phyloP scores from a whole-genome alignment of 2,329 filamentous ascomycete species.

The Biscogniauxia mediterranea region DNA sequence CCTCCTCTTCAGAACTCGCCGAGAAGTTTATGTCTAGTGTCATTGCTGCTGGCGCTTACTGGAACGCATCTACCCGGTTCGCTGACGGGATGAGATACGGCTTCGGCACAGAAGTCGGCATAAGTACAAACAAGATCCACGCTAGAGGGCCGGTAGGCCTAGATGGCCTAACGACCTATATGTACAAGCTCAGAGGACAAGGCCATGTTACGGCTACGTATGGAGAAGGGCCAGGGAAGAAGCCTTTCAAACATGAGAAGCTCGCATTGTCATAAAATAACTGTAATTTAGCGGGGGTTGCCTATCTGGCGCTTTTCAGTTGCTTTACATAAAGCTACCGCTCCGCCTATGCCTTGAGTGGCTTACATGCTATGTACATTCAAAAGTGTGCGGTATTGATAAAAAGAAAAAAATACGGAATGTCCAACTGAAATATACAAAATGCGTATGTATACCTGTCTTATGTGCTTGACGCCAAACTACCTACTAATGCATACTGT shows the following conservation, averaged over 20 bases:
- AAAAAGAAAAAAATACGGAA: not conserved
- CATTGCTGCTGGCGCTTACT: conserved; percentile 91
- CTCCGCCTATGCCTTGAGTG: not conserved
- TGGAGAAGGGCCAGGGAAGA: conserved; percentile 60
- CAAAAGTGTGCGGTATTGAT: not conserved
- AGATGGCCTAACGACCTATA: conserved; percentile 95
- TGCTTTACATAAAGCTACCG: not conserved
- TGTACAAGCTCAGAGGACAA: conserved; percentile 82
- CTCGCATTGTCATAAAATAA: conserved; percentile 37
- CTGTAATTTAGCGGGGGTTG: not conserved
- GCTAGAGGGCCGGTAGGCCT: conserved; percentile 88
- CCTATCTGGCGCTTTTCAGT: too few species aligned
- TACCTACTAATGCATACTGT: too few species aligned
- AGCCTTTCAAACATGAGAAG: conserved; percentile 57
- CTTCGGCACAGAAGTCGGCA: conserved; percentile 96
- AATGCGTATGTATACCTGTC: not conserved
- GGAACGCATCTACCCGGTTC: conserved; percentile 93
- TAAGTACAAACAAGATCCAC: conserved; percentile 98
- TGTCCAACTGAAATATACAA: too few species aligned
- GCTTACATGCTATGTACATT: not conserved
- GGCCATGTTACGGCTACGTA: conserved; percentile 84
- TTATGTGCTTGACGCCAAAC: too few species aligned
- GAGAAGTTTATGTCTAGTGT: conserved; percentile 81
- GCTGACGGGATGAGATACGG: conserved; percentile 96
- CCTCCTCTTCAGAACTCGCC: conserved; percentile 63